Conservation (phyloP, 352 stramenopile genomes). For the Thraustochytrium sp. region DNA sequence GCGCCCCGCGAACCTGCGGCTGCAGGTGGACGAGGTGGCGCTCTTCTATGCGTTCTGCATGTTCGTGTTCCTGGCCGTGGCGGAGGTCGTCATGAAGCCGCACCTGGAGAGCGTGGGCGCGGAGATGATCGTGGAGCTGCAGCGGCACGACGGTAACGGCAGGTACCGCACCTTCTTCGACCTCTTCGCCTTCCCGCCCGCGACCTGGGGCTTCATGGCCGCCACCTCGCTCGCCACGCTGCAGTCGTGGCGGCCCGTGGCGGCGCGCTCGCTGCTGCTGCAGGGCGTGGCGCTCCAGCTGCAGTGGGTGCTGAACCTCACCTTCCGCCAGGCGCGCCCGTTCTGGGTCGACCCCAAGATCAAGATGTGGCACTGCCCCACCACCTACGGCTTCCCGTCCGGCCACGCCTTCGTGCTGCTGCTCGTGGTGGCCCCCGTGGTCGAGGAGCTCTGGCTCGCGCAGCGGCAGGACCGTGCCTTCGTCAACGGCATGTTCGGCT, state of each 20-base stretch:
- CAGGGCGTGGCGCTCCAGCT: neutral
- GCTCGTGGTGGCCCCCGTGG: neutral
- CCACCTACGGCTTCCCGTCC: conserved; percentile 21
- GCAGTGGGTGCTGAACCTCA: neutral
- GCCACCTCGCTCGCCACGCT: neutral
- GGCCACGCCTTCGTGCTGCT: conserved; percentile 18
- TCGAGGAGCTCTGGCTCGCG: neutral
- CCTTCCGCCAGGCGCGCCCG: conserved; percentile 3
- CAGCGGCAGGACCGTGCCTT: neutral
- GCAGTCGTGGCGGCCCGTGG: neutral
- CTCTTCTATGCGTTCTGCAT: conserved; percentile 13
- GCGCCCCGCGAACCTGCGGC: neutral
- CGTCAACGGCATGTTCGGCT: neutral
- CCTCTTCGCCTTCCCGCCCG: neutral
- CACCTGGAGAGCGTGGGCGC: neutral
- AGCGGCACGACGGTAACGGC: neutral
- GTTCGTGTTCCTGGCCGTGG: neutral
- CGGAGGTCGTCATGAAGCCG: conserved; percentile 24
- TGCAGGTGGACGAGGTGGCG: neutral
- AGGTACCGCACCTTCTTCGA: neutral
- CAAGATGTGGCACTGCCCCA: conserved; percentile 31
- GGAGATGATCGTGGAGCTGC: neutral
- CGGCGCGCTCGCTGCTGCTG: neutral
- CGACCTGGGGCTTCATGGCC: conserved; percentile 8
- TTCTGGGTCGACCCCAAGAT: conserved; percentile 22